Evolutionary conservation across 352 stramenopile genomes (phyloP).

Genomic region (Globisporangium apiculatum): DNA sequence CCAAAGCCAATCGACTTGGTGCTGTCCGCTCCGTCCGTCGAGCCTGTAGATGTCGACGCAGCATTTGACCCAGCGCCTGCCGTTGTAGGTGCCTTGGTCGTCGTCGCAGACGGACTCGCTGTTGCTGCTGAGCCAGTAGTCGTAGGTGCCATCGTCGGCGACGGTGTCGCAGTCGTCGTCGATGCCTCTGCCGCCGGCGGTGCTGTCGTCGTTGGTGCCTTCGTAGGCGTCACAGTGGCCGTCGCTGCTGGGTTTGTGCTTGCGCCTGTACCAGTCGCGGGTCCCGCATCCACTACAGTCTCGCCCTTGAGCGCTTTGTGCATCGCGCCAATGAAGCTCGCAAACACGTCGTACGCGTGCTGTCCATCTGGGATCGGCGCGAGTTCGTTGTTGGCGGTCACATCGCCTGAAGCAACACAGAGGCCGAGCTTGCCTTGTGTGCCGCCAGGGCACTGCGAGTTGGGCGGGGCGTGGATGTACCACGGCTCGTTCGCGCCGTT

Average conservation of each 20-base stretch:
- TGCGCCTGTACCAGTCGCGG: conserved; percentile 4
- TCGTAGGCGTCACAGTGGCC: background rate
- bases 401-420: conserved; percentile 44
- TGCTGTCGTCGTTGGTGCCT: background rate
- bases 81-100: background rate
- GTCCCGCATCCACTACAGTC: conserved; percentile 16
- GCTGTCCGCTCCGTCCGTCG: background rate
- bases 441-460: conserved; percentile 39
- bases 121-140: background rate
- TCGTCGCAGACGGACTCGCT: background rate
- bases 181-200: conserved; percentile 2
- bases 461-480: conserved; percentile 47
- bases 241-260: conserved; percentile 10
- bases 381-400: conserved; percentile 32
- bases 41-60: too few species aligned
- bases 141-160: background rate
- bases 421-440: conserved; percentile 35
- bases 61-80: background rate
- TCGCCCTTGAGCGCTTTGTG: conserved; percentile 39
- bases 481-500: conserved; percentile 47
- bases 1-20: conserved; percentile 12
- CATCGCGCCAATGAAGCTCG: conserved; percentile 42
- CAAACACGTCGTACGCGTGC: conserved; percentile 55
- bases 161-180: background rate
- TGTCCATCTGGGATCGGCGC: conserved; percentile 43